These are phyloP conservation scores for Penicillium pancosmium DNA, from an alignment of 495 filamentous ascomycete genomes.

Conservation along the genomic window DNA sequence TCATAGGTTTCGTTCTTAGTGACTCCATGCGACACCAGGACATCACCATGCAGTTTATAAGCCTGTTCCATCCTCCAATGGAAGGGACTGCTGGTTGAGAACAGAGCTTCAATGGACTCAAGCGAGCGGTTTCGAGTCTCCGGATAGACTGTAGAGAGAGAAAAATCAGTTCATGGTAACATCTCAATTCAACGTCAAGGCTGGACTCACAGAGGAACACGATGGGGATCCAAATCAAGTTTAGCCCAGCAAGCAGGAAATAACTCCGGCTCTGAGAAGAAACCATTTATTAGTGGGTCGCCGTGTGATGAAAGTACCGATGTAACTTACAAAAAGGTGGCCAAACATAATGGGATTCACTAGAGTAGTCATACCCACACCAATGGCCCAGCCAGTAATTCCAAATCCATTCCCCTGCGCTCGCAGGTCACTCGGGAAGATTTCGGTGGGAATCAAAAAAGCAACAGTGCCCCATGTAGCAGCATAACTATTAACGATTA, in stretches of 20 bases:
- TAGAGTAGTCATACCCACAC: conserved; percentile 56
- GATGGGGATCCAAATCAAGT: conserved; percentile 56
- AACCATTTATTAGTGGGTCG: conserved; percentile 9
- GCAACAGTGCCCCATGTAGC: conserved; percentile 59
- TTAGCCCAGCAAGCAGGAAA: conserved; percentile 56
- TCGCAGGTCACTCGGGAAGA: conserved; percentile 54
- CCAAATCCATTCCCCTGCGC: conserved; percentile 60
- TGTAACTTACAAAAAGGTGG: conserved; percentile 31
- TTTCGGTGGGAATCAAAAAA: conserved; percentile 57
- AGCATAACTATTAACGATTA: conserved; percentile 37
- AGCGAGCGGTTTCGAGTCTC: conserved; percentile 60
- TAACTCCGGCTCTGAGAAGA: conserved; percentile 45
- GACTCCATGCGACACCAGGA: conserved; percentile 30
- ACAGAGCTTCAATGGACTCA: conserved; percentile 61
- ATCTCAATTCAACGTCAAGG: not conserved
- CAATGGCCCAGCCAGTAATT: conserved; percentile 60
- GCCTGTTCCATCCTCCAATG: conserved; percentile 44
- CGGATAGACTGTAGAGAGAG: conserved; percentile 47
- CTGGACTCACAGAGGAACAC: conserved; percentile 44
- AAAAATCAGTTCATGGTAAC: conserved; percentile 12
- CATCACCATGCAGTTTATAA: conserved; percentile 38
- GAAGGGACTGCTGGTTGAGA: conserved; percentile 42
- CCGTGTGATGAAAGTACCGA: not conserved
- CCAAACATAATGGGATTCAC: conserved; percentile 56
- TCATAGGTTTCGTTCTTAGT: conserved; percentile 8